Percentiles rank a stretch among this genome's conserved stretches.
Conservation (phyloP, 1,284 basidiomycete genomes). For the Ceratorhiza oryzae-sativae region DNA sequence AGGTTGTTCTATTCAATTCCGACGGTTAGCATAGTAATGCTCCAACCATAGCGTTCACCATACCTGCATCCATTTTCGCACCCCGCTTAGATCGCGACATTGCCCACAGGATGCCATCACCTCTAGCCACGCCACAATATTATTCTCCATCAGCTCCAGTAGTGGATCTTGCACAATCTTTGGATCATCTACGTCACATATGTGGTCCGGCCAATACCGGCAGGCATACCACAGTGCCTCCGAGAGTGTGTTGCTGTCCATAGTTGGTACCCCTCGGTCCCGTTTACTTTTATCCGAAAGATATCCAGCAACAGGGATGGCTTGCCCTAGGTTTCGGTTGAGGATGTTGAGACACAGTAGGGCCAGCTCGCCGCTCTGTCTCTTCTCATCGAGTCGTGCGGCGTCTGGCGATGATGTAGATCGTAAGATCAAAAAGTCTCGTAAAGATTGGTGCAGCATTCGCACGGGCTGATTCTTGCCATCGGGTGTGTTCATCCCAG, state of each 20-base stretch:
- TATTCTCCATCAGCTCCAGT: neutral
- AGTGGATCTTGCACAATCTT: neutral
- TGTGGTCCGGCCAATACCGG: conserved; percentile 1
- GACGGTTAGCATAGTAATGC: no score
- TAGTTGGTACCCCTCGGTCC: neutral
- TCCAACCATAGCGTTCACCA: neutral
- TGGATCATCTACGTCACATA: neutral
- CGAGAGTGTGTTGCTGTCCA: neutral
- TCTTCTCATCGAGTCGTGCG: neutral
- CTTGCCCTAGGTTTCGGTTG: neutral
- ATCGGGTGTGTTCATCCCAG: neutral
- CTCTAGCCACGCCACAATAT: conserved; percentile 6
- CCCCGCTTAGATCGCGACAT: neutral
- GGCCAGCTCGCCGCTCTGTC: neutral
- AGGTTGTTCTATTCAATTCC: no score
- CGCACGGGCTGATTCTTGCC: neutral
- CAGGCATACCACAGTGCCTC: conserved; percentile 5
- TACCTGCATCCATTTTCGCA: neutral
- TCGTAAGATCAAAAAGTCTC: neutral
- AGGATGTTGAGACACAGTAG: neutral
- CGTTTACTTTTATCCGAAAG: neutral
- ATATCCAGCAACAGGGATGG: neutral
- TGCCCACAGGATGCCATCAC: neutral
- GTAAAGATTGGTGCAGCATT: neutral
- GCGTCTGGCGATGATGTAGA: neutral